A percentile compares a stretch with the other conserved stretches of the same genome.
phyloP scores from a whole-genome alignment of 192 early-diverging fungal genomes.

The Podila horticola region DNA sequence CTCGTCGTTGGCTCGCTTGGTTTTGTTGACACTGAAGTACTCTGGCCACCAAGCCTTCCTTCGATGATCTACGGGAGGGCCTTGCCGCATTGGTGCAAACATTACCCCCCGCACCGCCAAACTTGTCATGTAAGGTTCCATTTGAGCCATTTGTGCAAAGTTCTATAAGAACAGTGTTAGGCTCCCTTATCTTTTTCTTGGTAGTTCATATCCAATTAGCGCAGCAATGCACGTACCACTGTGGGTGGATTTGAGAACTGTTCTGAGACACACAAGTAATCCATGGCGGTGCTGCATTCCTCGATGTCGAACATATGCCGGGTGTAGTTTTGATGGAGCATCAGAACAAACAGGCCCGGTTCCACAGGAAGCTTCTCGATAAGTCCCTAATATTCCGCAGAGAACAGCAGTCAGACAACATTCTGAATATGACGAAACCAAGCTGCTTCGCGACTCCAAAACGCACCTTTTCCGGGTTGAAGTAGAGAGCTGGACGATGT shows the following conservation, averaged over 20 bases:
- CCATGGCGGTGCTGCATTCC: slow-evolving; percentile 57
- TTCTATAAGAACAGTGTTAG: neutral
- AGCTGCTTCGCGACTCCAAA: neutral
- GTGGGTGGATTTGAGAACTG: slow-evolving; percentile 13
- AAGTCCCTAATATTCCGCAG: slow-evolving; percentile 22
- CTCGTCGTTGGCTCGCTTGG: slow-evolving; percentile 21
- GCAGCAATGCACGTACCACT: neutral
- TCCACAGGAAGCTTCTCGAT: slow-evolving; percentile 66
- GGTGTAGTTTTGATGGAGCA: slow-evolving; percentile 68
- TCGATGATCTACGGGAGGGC: slow-evolving; percentile 4
- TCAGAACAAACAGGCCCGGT: slow-evolving; percentile 59
- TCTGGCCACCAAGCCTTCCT: slow-evolving; percentile 51
- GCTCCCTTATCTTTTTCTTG: too few species aligned
- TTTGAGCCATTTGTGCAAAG: slow-evolving; percentile 36
- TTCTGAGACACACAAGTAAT: slow-evolving; percentile 63
- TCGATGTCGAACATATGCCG: slow-evolving; percentile 59
- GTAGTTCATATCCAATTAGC: too few species aligned
- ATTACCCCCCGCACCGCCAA: slow-evolving; percentile 28
- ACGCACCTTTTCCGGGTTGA: slow-evolving; percentile 44
- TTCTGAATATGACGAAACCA: neutral
- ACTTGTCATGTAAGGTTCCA: slow-evolving; percentile 47
- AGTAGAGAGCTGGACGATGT: slow-evolving; percentile 22
- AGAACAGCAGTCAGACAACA: neutral
- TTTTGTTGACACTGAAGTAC: slow-evolving; percentile 28
- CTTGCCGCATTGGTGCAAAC: slow-evolving; percentile 25